Evolutionary conservation across 2,329 filamentous ascomycete genomes (phyloP), one percentile per base, ranked within the genome.

Genomic region (Decorospora gaudefroyi): DNA sequence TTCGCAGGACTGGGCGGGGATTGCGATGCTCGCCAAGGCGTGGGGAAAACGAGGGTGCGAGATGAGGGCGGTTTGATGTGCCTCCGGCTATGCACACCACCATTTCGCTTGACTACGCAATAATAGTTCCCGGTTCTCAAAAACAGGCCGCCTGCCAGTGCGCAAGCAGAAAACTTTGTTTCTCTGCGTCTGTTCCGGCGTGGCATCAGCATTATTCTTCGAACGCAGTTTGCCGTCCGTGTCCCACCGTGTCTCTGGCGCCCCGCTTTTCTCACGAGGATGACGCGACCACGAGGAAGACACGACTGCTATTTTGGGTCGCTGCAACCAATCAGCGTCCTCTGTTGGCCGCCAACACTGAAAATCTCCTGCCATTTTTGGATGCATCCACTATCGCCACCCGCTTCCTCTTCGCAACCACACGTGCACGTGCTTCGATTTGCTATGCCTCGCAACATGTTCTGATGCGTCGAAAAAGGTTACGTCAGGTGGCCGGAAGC

Each of bases 1-100:
- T 40, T 29, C 18, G 18, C 15, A 32, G 11, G 10, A 29, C 27
- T 13, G 12, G 18, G 18, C 13, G 19, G 23, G n/a, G 29, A 46
- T 34, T 32, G 23, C 42, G 3, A 46, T 39, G 30, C 15, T 36
- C 39, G 51, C 53, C 53, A 60, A 59, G 42, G 31, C 55, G 51
- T 60, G 59, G 59, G 57, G 59, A 57, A 57, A 42, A 36, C 32
- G 35, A 41, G 43, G 36, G 31, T 45, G 33, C 38, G 55, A 61
- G 55, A 62, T 59, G 58, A 60, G 42, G 39, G 34, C 37, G 30
- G 57, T 62, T 60, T 60, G 55, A 59, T 52, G 40, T 51, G 40
- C 48, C 45, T 47, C 49, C 28, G 12, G 39, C 43, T 32, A 15
- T 32, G 34, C 49, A 42, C 28, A 27, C 17, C 41, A 38, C 60